Evolutionary conservation across 176 grass and related monocot genomes (phyloP).

Genomic region (Thalia dealbata): DNA sequence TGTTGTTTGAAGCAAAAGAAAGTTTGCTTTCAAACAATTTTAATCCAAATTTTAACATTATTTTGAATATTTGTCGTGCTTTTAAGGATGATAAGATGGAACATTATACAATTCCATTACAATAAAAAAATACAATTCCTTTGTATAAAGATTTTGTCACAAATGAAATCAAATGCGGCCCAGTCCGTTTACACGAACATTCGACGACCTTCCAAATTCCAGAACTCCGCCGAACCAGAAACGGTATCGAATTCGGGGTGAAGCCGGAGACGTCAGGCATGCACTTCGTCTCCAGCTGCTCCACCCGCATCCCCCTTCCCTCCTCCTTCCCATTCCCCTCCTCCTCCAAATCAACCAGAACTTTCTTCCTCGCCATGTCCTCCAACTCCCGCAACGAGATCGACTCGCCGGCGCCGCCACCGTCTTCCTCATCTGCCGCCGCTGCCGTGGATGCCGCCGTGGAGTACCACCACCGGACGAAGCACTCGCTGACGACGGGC

Average conservation of each 20-base stretch:
- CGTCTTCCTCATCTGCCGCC: not conserved
- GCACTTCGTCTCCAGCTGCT: not conserved
- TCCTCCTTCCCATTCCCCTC: not conserved
- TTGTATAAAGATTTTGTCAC: too few relatives aligned
- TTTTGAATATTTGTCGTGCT: too few relatives aligned
- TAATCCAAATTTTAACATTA: too few relatives aligned
- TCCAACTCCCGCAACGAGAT: not conserved
- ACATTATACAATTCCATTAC: too few relatives aligned
- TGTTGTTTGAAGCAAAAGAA: too few relatives aligned
- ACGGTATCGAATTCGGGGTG: not conserved
- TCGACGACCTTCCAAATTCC: not conserved
- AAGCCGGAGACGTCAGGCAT: not conserved
- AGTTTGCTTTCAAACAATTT: too few relatives aligned
- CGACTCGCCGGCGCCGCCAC: not conserved
- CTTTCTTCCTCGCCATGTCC: not conserved
- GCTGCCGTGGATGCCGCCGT: constrained; percentile 11
- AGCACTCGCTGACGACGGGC: constrained; percentile 68
- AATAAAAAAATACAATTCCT: too few relatives aligned
- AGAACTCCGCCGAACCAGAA: too few relatives aligned
- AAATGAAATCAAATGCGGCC: too few relatives aligned
- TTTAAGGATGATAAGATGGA: too few relatives aligned
- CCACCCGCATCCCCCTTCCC: not conserved
- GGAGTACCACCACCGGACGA: constrained; percentile 68
- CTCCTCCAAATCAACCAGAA: not conserved
- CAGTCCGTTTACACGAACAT: not conserved